Evolutionary conservation across 1,284 basidiomycete genomes (phyloP), one percentile per base, ranked within the genome.

Genomic region (Termitomyces sp.): DNA sequence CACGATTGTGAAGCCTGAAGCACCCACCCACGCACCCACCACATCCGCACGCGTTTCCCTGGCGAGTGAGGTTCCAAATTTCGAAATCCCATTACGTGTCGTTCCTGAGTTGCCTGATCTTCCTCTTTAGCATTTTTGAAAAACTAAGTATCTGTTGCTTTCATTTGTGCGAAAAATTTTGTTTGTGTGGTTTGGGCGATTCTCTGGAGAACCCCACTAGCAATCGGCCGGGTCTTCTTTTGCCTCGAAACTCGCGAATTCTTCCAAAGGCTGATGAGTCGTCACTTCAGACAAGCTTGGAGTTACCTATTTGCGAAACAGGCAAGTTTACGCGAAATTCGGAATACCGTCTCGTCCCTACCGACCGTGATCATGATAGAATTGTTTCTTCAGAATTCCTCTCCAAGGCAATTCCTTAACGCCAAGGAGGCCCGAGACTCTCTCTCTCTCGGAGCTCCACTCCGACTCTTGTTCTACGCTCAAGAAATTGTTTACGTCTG

Each of bases 291-390:
- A 30, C 35, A 37, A 50, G 18, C 24, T 42, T 45, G n/a, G 6
- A n/a, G 16, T 26, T 42, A 10, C 10, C 26, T 8, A 42, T 14
- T n/a, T 13, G 40, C 40, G 8, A 42, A 42, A 42, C 4, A 16
- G 40, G 24, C 11, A 10, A 31, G 18, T n/a, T 35, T 54, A 54
- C 53, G 53, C 42, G 53, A 54, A 54, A 50, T 50, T 54, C 53
- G 53, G 52, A 18, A 21, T 41, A 5, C 38, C n/a, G n/a, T n/a
- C 42, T 35, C 33, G 48, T 41, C 41, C 24, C 28, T 37, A 13
- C 14, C 18, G 10, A 19, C 18, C n/a, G n/a, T 11, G 13, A 45
- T 34, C 19, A 45, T 26, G 44, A 35, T 34, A 11, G 18, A 46
- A n/a, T 38, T n/a, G 30, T 49, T 24, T 41, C 24, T 16, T 39